Evolutionary conservation across 202 grass and related monocot species (phyloP), one percentile per base, ranked within the genome.

Genomic region (Setaria viridis): DNA sequence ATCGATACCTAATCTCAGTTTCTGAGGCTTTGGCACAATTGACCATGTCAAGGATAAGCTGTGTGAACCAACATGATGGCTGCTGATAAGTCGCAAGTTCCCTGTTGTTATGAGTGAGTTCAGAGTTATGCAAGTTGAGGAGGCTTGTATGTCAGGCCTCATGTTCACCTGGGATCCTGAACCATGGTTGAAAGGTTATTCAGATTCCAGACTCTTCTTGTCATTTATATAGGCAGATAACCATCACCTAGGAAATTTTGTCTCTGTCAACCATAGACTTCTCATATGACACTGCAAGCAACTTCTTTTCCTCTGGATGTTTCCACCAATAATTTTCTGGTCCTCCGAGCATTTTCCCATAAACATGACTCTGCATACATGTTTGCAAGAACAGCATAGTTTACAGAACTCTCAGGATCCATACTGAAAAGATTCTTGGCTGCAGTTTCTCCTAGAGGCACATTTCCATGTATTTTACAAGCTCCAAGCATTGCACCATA

Each of bases 401-500:
- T 91, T 53, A 90, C 91, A 78, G 91, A 95, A 74, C 76, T 90
- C 64, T 66, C 73, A 74, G 89, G 83, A 80, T 86, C 85, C 78
- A 90, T 85, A 63, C 21, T 75, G 46, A 93, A 67, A 90, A 93
- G 83, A 88, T 88, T 76, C 45, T 72, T 80, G 34, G 88, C 87
- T 16, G 87, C 87, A 80, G 85, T 60, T 88, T 97, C 85, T 76
- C 89, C 91, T 10, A 95, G 85, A 62, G 77, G 41, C 72, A 83
- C 86, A 83, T 93, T 88, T 82, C 87, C 83, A 67, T 95, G 74
- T 7, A 82, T 66, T 82, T 77, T 91, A 85, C 92, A 95, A 9
- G 92, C 91, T 72, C 92, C 95, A 81, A 97, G 87, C 85, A 95
- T 86, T 65, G 95, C 89, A 77, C 90, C 93, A 76, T 88, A 92